Conservation (phyloP, 805 yeast species). For the Wickerhamiella sergipiensis region DNA sequence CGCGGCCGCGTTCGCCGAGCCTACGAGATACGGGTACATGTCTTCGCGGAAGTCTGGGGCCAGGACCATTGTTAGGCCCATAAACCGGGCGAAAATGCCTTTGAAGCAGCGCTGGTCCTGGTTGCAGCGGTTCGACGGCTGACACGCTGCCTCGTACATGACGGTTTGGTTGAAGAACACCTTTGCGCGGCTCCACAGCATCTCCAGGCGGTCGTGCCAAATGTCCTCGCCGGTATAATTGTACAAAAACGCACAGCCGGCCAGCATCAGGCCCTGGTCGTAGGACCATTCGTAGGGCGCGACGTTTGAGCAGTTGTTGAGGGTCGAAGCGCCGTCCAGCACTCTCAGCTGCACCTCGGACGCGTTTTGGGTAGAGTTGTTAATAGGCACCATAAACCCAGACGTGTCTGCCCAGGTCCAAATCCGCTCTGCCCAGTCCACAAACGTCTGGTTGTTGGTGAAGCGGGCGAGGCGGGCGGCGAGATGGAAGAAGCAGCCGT, state of each 20-base stretch:
- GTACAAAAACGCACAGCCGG: slow-evolving; percentile 73
- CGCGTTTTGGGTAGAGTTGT: slow-evolving; percentile 31
- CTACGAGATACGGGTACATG: slow-evolving; percentile 30
- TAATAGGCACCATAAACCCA: slow-evolving; percentile 31
- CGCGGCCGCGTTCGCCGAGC: slow-evolving; percentile 63
- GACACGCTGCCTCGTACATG: slow-evolving; percentile 79
- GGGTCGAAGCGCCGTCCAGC: slow-evolving; percentile 27
- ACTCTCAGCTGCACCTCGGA: slow-evolving; percentile 11
- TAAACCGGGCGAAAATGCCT: slow-evolving; percentile 62
- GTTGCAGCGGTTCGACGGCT: slow-evolving; percentile 48
- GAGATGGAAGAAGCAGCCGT: slow-evolving; percentile 76
- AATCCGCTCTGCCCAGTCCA: slow-evolving; percentile 57
- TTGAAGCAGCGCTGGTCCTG: slow-evolving; percentile 88
- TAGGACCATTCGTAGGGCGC: slow-evolving; percentile 68
- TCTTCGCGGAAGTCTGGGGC: slow-evolving; percentile 37
- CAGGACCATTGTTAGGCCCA: slow-evolving; percentile 61
- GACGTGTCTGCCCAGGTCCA: slow-evolving; percentile 68
- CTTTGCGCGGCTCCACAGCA: slow-evolving; percentile 37
- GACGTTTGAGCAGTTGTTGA: slow-evolving; percentile 46
- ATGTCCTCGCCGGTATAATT: slow-evolving; percentile 49
- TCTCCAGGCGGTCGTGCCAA: slow-evolving; percentile 53
- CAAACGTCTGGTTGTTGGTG: slow-evolving; percentile 59
- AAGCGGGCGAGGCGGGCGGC: slow-evolving; percentile 80
- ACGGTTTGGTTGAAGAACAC: slow-evolving; percentile 40
- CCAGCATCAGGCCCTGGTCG: slow-evolving; percentile 64